Conservation (phyloP, 2,329 filamentous ascomycete species). For the Waltergamsia citrina region DNA sequence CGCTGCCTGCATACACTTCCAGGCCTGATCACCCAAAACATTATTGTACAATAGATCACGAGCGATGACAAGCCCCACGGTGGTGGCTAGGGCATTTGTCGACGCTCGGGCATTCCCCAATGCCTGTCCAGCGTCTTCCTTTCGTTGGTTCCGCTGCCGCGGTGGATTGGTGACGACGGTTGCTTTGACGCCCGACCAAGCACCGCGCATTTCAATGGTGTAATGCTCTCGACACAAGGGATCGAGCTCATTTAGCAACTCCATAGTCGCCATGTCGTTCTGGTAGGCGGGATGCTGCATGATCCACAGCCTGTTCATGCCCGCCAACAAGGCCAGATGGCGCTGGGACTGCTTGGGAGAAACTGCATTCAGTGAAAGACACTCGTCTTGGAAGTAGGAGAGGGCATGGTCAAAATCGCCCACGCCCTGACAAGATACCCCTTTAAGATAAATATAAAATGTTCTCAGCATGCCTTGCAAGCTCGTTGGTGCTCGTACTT, state of each 20-base stretch:
- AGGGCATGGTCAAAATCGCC: constrained; percentile 65
- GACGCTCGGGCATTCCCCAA: constrained; percentile 60
- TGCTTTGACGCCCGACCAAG: constrained; percentile 67
- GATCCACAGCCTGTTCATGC: constrained; percentile 63
- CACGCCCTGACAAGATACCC: constrained; percentile 66
- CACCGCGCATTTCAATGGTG: constrained; percentile 67
- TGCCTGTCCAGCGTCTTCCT: constrained; percentile 66
- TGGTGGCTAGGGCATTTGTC: constrained; percentile 70
- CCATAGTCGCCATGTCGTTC: constrained; percentile 47
- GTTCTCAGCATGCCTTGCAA: constrained; percentile 36
- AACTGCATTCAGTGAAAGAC: constrained; percentile 23
- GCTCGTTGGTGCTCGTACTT: constrained; percentile 19
- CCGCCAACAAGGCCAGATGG: constrained; percentile 57
- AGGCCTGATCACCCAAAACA: constrained; percentile 70
- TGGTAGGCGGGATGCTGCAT: constrained; percentile 52
- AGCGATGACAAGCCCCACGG: constrained; percentile 79
- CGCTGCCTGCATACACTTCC: constrained; percentile 66
- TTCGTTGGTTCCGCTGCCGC: constrained; percentile 64
- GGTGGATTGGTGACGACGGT: constrained; percentile 52
- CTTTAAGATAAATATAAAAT: constrained; percentile 58
- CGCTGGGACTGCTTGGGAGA: constrained; percentile 41
- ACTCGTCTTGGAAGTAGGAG: constrained; percentile 51
- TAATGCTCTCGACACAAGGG: constrained; percentile 59
- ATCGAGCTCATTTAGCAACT: constrained; percentile 56
- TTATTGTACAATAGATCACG: constrained; percentile 72